A percentile compares a stretch with the other conserved stretches of the same genome.
Conservation (phyloP, 1,284 basidiomycete genomes). For the Cystobasidium sp. region DNA sequence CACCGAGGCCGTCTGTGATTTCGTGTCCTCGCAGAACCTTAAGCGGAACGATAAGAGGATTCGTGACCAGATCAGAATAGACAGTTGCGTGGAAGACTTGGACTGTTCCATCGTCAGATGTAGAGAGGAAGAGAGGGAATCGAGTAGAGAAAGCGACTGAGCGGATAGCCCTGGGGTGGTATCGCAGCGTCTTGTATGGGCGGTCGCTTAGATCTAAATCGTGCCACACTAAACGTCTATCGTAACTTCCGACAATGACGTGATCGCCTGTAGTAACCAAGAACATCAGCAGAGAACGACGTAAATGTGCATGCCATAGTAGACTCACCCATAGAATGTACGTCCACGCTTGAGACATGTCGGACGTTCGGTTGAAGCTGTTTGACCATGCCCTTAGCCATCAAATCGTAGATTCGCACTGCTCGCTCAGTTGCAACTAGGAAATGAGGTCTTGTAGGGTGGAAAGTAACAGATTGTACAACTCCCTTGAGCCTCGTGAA, state of each 20-base stretch:
- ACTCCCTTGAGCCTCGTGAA: constrained; percentile 91
- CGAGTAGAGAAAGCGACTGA: constrained; percentile 89
- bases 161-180: constrained; percentile 90
- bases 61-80: constrained; percentile 90
- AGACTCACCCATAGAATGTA: constrained; percentile 79
- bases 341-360: constrained; percentile 96
- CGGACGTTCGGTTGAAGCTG: constrained; percentile 89
- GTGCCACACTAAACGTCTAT: constrained; percentile 98
- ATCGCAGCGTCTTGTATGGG: constrained; percentile 96
- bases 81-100: constrained; percentile 96
- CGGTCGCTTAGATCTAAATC: constrained; percentile 94
- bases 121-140: constrained; percentile 92
- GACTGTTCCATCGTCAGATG: constrained; percentile 94
- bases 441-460: constrained; percentile 91
- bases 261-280: constrained; percentile 66
- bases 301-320: background rate
- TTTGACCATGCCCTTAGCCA: constrained; percentile 89
- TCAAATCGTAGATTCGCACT: constrained; percentile 91
- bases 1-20: constrained; percentile 82
- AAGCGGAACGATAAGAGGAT: constrained; percentile 93
- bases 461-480: constrained; percentile 91
- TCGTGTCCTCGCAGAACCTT: constrained; percentile 92
- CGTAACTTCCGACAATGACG: constrained; percentile 94
- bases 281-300: background rate
- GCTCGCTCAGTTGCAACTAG: constrained; percentile 99